Evolutionary conservation across 768 basidiomycete genomes (phyloP), one percentile per base, ranked within the genome.

Genomic region (Rhizopogon rudus): DNA sequence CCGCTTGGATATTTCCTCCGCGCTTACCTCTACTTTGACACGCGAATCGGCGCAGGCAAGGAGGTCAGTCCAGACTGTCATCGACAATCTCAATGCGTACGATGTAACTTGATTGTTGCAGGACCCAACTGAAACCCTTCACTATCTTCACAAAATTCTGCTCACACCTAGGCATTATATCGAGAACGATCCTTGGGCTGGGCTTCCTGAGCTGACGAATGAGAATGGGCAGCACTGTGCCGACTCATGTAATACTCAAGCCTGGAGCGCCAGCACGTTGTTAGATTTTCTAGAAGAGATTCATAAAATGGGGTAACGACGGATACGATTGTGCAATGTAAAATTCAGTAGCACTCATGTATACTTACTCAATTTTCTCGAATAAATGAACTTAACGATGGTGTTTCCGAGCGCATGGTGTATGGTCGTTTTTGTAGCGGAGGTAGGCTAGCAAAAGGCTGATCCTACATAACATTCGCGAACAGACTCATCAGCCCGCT

Each of bases 1-100:
- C 93, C 93, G 10, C 73, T 93, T 43, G 97, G 97, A 3, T 98
- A 93, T 75, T 98, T 97, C 80, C 72, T 98, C 59, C 85, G 93
- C 49, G 93, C 97, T 0, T 97, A 93, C 71, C 79, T 98, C 44
- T 71, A 91, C 67, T 98, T 98, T 68, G 93, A 97, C 67, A 82
- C 76, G 12, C 72, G 73, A 12, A 81, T 77, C 14, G 92, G 91
- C 2, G 73, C 70, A 9, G 88, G 88, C 22, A 82, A 84, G 68
- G 69, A 83, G 66, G 91, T 91, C 56, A 53, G 84, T 74, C 17
- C 49, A 44, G 48, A 31, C 5, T 44, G 10, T 39, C 33, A 44
- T 17, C 62, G 39, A 63, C 40, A 35, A 22, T 33, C 44, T 22
- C 52, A n/a, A 17, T 40, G 35, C 29, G 7, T 22, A 22, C 25